Conservation (phyloP, 23 red algal species). For the Rhodosorus marinus region DNA sequence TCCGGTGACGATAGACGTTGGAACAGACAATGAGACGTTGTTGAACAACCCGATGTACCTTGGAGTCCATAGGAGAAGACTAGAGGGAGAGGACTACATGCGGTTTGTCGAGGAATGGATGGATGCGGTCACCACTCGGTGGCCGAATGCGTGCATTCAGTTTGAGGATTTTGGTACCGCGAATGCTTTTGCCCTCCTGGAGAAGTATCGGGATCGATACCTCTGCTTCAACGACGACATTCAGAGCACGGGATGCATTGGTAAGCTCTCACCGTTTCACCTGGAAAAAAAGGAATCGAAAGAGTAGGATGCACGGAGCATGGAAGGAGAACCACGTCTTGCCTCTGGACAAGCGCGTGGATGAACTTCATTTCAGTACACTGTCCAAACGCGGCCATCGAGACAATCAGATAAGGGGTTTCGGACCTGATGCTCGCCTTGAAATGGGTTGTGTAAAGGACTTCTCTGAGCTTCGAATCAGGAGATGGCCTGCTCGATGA, state of each 20-base stretch:
- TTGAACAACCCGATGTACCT: conserved; percentile 72
- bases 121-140: conserved; percentile 42
- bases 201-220: conserved; percentile 30
- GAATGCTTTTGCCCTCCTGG: conserved; percentile 37
- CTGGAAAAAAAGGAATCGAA: too few species aligned
- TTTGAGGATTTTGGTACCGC: conserved; percentile 93
- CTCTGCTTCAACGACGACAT: conserved; percentile 97
- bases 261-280: too few species aligned
- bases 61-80: conserved; percentile 32
- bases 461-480: too few species aligned
- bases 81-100: conserved; percentile 58
- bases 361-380: too few species aligned
- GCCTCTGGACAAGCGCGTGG: too few species aligned
- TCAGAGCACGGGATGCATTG: conserved; percentile 78
- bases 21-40: conserved; percentile 73
- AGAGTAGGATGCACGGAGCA: too few species aligned
- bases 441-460: too few species aligned
- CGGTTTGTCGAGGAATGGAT: conserved; percentile 88
- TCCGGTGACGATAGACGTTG: conserved; percentile 84
- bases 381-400: too few species aligned
- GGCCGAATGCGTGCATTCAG: conserved; percentile 78
- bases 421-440: too few species aligned
- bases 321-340: too few species aligned
- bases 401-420: too few species aligned
- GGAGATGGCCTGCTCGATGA: too few species aligned